phyloP scores from a whole-genome alignment of 2,329 filamentous ascomycete genomes.

The Ophiostoma quercus region DNA sequence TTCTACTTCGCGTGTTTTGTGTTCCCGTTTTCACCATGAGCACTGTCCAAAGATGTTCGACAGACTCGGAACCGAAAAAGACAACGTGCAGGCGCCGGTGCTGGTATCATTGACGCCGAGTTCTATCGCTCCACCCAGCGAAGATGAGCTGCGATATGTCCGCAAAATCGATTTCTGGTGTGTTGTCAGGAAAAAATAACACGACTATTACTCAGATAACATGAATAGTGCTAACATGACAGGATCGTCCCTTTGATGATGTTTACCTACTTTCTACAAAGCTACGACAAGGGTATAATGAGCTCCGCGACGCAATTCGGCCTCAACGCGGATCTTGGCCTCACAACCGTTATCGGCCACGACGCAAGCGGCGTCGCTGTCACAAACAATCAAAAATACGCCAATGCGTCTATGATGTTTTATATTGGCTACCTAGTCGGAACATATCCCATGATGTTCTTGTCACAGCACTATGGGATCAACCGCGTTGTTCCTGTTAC shows the following conservation, averaged over 20 bases:
- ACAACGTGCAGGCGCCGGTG: not conserved
- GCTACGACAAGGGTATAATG: constrained; percentile 21
- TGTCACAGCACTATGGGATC: constrained; percentile 14
- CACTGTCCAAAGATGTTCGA: not conserved
- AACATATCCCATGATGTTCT: constrained; percentile 18
- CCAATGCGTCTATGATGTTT: constrained; percentile 16
- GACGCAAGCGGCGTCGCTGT: not conserved
- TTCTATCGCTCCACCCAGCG: not conserved
- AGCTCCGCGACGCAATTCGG: constrained; percentile 17
- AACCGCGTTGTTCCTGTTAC: constrained; percentile 11
- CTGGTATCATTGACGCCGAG: not conserved
- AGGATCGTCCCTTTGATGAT: constrained; percentile 16
- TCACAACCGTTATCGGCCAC: constrained; percentile 11
- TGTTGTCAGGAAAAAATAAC: not conserved
- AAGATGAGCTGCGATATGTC: not conserved
- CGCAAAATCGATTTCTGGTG: not conserved
- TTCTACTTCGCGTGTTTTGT: not conserved
- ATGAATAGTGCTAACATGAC: not conserved
- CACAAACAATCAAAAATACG: not conserved
- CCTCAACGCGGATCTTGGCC: constrained; percentile 16
- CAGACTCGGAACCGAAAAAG: too few relatives aligned
- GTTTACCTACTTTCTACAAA: constrained; percentile 19
- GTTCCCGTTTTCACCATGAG: not conserved
- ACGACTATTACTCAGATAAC: not conserved
- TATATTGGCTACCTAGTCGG: constrained; percentile 19